These are phyloP conservation scores for Apiospora pterosperma DNA, from an alignment of 2,329 filamentous ascomycete species.

Conservation along the genomic window DNA sequence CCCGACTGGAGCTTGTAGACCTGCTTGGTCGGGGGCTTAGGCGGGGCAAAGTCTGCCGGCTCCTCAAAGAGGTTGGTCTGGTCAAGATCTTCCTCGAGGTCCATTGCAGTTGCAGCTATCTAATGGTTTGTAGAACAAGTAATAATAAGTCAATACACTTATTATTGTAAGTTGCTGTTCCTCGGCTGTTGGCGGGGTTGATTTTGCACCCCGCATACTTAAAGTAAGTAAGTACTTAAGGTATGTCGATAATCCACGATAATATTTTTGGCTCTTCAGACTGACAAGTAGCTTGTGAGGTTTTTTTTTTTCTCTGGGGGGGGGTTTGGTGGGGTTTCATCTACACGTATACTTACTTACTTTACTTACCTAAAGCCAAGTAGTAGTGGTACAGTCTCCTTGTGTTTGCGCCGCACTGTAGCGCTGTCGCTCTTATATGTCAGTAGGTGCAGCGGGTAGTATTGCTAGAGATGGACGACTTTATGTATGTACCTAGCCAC, in stretches of 20 bases:
- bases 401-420: background rate
- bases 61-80: conserved; percentile 68
- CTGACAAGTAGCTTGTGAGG: background rate
- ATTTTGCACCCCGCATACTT: background rate
- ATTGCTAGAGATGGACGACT: no score
- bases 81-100: conserved; percentile 33
- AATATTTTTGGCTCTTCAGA: background rate
- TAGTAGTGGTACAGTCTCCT: background rate
- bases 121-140: no score
- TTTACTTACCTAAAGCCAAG: no score
- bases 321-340: background rate
- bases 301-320: no score
- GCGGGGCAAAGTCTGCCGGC: conserved; percentile 75
- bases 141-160: no score
- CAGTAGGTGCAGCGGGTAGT: background rate
- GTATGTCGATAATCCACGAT: background rate
- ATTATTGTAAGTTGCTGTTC: background rate
- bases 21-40: conserved; percentile 72
- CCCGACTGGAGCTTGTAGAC: conserved; percentile 68
- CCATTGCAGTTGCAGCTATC: no score
- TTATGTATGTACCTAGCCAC: no score
- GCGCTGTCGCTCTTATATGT: background rate
- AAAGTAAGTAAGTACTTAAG: no score
- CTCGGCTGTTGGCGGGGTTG: background rate
- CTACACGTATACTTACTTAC: no score